A percentile compares a stretch with the other conserved stretches of the same genome.
Evolutionary conservation across 2,329 filamentous ascomycete genomes (phyloP).

Genomic region (Scopulariopsis brevicaulis): DNA sequence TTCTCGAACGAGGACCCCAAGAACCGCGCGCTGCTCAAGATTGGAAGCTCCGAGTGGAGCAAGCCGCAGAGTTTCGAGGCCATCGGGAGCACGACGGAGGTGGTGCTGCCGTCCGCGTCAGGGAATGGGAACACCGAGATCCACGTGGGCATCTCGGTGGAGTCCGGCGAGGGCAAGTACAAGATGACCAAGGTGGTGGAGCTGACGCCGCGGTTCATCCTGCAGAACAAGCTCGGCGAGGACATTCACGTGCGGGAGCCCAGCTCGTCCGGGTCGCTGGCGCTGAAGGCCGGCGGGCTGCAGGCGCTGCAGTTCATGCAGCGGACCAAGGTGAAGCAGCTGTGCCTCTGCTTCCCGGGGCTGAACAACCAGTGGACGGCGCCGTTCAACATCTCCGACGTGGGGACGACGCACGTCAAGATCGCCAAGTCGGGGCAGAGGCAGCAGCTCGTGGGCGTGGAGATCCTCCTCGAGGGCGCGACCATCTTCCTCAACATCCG

Average conservation of each 20-base stretch:
- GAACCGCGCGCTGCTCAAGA: conserved; percentile 78
- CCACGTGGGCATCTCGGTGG: conserved; percentile 79
- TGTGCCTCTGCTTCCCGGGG: conserved; percentile 86
- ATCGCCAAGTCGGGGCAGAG: conserved; percentile 82
- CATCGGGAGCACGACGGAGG: conserved; percentile 84
- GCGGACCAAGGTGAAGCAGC: conserved; percentile 70
- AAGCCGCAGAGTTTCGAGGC: conserved; percentile 97
- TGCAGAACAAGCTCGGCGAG: conserved; percentile 87
- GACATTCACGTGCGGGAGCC: conserved; percentile 85
- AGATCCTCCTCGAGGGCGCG: conserved; percentile 83
- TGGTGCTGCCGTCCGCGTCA: conserved; percentile 60
- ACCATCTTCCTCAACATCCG: conserved; percentile 90
- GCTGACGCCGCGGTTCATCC: conserved; percentile 79
- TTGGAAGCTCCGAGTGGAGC: conserved; percentile 89
- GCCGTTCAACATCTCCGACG: conserved; percentile 92
- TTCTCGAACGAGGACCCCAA: conserved; percentile 80
- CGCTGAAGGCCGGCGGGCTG: conserved; percentile 65
- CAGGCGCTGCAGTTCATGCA: conserved; percentile 85
- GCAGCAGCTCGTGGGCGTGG: conserved; percentile 76
- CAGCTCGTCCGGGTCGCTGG: conserved; percentile 76
- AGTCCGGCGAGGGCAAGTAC: conserved; percentile 92
- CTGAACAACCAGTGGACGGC: conserved; percentile 97
- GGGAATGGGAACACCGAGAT: conserved; percentile 62
- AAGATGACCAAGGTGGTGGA: conserved; percentile 95
- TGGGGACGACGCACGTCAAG: conserved; percentile 89